Conservation (phyloP, 345 rosid species). For the Citrus glauca region DNA sequence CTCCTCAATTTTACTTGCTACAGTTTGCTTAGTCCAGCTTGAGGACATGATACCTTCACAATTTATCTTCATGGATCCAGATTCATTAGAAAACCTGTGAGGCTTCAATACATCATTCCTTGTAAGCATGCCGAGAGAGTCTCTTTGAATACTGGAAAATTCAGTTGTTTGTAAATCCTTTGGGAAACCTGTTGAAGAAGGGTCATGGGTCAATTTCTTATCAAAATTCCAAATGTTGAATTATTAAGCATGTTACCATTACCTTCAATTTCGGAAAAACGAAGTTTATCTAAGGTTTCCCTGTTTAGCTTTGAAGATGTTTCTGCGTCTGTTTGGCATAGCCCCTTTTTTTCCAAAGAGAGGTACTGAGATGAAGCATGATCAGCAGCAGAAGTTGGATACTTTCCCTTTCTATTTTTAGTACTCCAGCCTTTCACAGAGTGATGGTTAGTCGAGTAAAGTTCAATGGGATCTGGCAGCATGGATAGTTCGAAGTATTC, state of each 20-base stretch:
- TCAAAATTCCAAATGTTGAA: not conserved
- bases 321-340: slow-evolving; percentile 6
- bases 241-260: not conserved
- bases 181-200: not conserved
- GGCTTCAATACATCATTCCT: slow-evolving; percentile 6
- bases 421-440: not conserved
- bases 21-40: slow-evolving; percentile 6
- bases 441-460: not conserved
- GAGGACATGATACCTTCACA: slow-evolving; percentile 5
- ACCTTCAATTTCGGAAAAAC: slow-evolving; percentile 4
- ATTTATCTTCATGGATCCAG: not conserved
- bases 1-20: not conserved
- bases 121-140: not conserved
- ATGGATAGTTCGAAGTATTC: not conserved
- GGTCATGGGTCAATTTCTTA: slow-evolving; percentile 6
- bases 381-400: not conserved
- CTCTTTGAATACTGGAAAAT: not conserved
- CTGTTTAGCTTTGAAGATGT: slow-evolving; percentile 8
- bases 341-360: not conserved
- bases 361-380: slow-evolving; percentile 2
- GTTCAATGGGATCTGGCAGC: not conserved
- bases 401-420: not conserved
- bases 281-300: not conserved
- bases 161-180: slow-evolving; percentile 7
- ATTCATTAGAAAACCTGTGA: not conserved